Evolutionary conservation across 352 stramenopile species (phyloP).

Genomic region (Globisporangium cylindrosporum): DNA sequence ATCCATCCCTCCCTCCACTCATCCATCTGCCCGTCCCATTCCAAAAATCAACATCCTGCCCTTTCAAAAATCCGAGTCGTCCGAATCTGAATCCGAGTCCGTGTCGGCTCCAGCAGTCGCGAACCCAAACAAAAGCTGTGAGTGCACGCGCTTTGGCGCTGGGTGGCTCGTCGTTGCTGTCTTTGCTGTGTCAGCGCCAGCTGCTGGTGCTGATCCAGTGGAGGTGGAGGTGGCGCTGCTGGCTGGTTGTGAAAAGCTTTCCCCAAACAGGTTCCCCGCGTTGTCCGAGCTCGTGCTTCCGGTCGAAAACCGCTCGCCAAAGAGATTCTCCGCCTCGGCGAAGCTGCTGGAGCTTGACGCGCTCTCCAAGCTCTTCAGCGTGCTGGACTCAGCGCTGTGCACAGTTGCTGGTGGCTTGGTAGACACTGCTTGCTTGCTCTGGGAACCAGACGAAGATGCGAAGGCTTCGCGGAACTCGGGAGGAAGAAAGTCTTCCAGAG

Average conservation of each 20-base stretch:
- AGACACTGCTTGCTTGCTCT: background rate
- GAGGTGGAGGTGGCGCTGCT: background rate
- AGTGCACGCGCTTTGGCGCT: conserved; percentile 12
- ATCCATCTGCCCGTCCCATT: background rate
- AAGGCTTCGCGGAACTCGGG: conserved; percentile 14
- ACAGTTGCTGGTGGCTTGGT: background rate
- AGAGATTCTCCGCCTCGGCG: conserved; percentile 18
- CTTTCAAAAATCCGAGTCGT: conserved; percentile 42
- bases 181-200: background rate
- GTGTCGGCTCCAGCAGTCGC: conserved; percentile 41
- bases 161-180: background rate
- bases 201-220: background rate
- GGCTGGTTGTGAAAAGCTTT: conserved; percentile 17
- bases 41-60: background rate
- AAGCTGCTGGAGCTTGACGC: background rate
- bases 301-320: conserved; percentile 19
- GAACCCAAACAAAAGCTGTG: conserved; percentile 56
- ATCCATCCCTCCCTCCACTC: background rate
- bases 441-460: background rate
- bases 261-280: conserved; percentile 53
- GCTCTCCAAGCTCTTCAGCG: background rate
- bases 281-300: conserved; percentile 30
- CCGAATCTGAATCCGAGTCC: conserved; percentile 49
- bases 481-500: conserved; percentile 4
- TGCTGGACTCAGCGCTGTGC: background rate